Base-by-base conservation (phyloP, 2,329 filamentous ascomycete genomes). In the Neonectria ditissima region DNA sequence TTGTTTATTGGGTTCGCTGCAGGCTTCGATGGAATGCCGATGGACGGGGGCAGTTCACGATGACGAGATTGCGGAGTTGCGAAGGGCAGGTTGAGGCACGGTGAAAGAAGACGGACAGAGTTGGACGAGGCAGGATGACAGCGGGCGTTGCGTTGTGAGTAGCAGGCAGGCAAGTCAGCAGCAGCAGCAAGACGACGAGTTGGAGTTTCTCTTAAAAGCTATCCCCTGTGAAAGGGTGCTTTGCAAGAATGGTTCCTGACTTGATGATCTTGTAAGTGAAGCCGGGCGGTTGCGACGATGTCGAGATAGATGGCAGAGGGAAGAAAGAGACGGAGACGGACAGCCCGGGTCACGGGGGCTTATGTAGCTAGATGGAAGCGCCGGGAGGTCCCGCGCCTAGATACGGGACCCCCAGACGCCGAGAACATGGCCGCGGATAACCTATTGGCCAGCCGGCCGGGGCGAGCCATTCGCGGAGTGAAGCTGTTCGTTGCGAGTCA, bases 201-300 rank as follows among this genome's bases (percentile, higher is more conserved):
- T 69, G 65, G 71, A 60, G 68, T 48, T 69, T 73, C 69, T 73
- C 70, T 70, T 58, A 63, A 37, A 34, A 69, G 69, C 68, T 63
- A 39, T 57, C 69, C 67, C 64, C 55, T 5, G 37, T 37, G 56
- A 54, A 45, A 63, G 60, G 66, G 68, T 65, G 51, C 65, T 63
- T 69, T 59, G 69, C 59, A 69, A 72, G 71, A 70, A 37, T 37
- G 34, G 60, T 63, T 70, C 63, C 70, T 72, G 61, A 70, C 60
- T 50, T 41, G 53, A 65, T 63, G 59, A 63, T 66, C 61, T 57
- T 68, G 63, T 69, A 59, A 66, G 66, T 69, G 64, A 65, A 60
- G 67, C 62, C 68, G 64, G 64, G 57, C 41, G 48, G 62, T 56
- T 71, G 65, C 67, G 69, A 61, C 67, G 69, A 61, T 65, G 53